Percentiles rank a stretch among this genome's conserved stretches.
phyloP scores from a whole-genome alignment of 2,329 filamentous ascomycete genomes.

The Ophiostoma montium region DNA sequence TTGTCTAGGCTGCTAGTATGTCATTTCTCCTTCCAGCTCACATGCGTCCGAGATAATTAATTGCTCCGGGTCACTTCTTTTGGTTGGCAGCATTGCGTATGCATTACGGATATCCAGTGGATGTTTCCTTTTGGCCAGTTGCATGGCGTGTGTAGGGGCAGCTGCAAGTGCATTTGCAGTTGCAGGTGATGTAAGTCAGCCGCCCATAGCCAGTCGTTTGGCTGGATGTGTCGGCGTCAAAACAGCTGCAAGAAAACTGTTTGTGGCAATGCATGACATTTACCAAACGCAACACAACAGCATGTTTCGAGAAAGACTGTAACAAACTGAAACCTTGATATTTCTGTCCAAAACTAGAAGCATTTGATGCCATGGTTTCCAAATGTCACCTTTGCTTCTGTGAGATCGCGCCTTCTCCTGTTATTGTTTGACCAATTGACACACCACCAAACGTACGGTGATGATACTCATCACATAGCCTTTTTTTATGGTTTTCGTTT shows the following conservation, averaged over 20 bases:
- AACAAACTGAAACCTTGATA: neutral
- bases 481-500: no score
- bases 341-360: no score
- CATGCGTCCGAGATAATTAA: neutral
- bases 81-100: neutral
- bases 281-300: no score
- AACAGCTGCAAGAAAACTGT: neutral
- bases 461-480: no score
- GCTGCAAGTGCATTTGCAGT: neutral
- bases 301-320: no score
- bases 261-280: no score
- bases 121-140: no score
- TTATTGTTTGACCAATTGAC: neutral
- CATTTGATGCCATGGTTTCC: no score
- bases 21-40: neutral
- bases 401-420: neutral
- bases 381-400: neutral
- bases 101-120: neutral
- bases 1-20: neutral
- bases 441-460: no score
- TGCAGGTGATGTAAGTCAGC: neutral
- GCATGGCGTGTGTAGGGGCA: neutral
- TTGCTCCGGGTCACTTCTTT: neutral
- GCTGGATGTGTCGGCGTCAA: neutral
- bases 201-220: neutral